Percentiles rank a stretch among this genome's conserved stretches.
Evolutionary conservation across 176 grass and related monocot genomes (phyloP).

Genomic region (Urochloa ruziziensis): DNA sequence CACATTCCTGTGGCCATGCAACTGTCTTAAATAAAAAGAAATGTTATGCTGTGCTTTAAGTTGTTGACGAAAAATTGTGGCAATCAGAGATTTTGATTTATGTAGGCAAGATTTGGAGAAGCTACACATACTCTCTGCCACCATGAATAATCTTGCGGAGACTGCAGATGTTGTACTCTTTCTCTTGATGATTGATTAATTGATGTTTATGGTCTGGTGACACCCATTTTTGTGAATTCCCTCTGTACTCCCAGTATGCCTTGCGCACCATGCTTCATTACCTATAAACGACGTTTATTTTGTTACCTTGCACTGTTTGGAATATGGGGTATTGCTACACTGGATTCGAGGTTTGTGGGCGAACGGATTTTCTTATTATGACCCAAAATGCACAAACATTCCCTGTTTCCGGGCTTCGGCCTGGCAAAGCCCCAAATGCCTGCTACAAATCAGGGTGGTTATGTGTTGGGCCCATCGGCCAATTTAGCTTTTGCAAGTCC

Average conservation of each 20-base stretch:
- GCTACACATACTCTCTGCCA: neutral
- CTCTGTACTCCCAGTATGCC: neutral
- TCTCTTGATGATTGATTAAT: neutral
- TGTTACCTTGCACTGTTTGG: too few relatives aligned
- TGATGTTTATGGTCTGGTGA: neutral
- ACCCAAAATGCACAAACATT: too few relatives aligned
- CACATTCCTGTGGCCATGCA: neutral
- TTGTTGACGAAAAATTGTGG: slow-evolving; percentile 23
- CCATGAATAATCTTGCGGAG: slow-evolving; percentile 34
- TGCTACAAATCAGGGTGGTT: too few relatives aligned
- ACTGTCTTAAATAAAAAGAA: slow-evolving; percentile 21
- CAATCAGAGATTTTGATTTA: slow-evolving; percentile 7
- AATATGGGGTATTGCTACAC: too few relatives aligned
- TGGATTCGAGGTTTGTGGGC: too few relatives aligned
- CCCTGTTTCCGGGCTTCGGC: too few relatives aligned
- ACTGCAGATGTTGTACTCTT: neutral
- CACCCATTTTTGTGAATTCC: neutral
- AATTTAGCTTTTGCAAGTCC: too few relatives aligned
- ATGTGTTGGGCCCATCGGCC: too few relatives aligned
- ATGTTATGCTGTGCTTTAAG: neutral
- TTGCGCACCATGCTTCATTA: neutral
- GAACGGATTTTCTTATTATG: too few relatives aligned
- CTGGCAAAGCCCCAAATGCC: too few relatives aligned
- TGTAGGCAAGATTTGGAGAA: slow-evolving; percentile 28
- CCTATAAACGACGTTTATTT: too few relatives aligned